Evolutionary conservation across 2,329 filamentous ascomycete genomes (phyloP).

Genomic region (Curvularia verruculosa): DNA sequence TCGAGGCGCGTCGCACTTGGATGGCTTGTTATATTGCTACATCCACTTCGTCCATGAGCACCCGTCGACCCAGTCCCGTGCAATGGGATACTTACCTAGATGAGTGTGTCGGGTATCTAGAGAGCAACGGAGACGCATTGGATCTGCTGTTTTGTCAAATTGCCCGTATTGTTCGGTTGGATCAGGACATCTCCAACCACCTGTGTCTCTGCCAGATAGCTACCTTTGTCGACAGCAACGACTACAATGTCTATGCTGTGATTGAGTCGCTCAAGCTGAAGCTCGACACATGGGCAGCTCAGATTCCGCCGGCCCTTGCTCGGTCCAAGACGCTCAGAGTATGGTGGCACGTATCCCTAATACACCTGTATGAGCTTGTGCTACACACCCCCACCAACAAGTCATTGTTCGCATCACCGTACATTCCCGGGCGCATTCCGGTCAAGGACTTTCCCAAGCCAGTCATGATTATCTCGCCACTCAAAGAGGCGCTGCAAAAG

Average conservation of each 20-base stretch:
- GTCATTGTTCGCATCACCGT: conserved; percentile 34
- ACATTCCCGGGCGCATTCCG: conserved; percentile 33
- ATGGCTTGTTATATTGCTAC: conserved; percentile 36
- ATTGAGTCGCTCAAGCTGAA: conserved; percentile 26
- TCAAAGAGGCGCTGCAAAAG: conserved; percentile 21
- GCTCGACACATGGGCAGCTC: conserved; percentile 32
- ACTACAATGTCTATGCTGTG: conserved; percentile 24
- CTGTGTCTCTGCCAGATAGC: conserved; percentile 28
- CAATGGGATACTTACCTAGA: conserved; percentile 32
- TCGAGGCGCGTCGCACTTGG: conserved; percentile 39
- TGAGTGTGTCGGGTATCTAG: conserved; percentile 28
- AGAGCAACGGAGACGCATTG: conserved; percentile 22
- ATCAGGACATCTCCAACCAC: conserved; percentile 29
- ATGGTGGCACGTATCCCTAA: conserved; percentile 33
- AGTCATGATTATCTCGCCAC: conserved; percentile 21
- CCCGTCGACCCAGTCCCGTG: conserved; percentile 29
- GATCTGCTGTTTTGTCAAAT: conserved; percentile 36
- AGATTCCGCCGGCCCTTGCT: conserved; percentile 28
- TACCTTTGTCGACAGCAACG: conserved; percentile 29
- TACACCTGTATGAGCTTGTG: conserved; percentile 29
- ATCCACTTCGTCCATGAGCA: conserved; percentile 26
- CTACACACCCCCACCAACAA: conserved; percentile 39
- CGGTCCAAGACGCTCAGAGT: conserved; percentile 31
- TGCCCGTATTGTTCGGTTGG: conserved; percentile 29
- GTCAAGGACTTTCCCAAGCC: conserved; percentile 37